Evolutionary conservation across 208 protist species (phyloP).

Genomic region (Blastocrithidia nonstop): DNA sequence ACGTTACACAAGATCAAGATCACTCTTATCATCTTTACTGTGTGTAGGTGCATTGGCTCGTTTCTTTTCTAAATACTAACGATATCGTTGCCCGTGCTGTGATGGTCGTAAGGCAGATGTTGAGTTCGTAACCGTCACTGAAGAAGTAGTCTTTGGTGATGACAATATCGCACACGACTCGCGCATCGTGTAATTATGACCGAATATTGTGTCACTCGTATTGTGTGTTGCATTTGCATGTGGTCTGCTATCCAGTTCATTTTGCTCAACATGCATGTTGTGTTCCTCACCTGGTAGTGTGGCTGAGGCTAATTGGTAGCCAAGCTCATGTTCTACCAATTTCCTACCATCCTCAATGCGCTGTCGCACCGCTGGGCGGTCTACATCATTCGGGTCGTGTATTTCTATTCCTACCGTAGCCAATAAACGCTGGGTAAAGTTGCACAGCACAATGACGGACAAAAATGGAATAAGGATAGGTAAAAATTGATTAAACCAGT

Average conservation of each 20-base stretch:
- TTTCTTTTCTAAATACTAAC: conserved; percentile 52
- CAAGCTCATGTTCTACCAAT: conserved; percentile 54
- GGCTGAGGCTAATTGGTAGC: conserved; percentile 32
- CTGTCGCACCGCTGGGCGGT: conserved; percentile 46
- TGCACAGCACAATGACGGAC: conserved; percentile 45
- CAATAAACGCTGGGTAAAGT: conserved; percentile 49
- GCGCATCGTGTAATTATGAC: too few species aligned
- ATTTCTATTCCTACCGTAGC: conserved; percentile 58
- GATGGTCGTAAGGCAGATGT: too few species aligned
- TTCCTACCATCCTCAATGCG: conserved; percentile 63
- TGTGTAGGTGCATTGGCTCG: conserved; percentile 4
- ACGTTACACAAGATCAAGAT: not conserved
- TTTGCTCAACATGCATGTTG: too few species aligned
- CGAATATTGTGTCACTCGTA: too few species aligned
- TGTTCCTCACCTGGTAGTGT: conserved; percentile 24
- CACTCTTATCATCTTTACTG: not conserved
- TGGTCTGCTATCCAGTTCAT: too few species aligned
- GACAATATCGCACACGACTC: too few species aligned
- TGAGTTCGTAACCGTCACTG: too few species aligned
- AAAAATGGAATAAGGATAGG: conserved; percentile 81
- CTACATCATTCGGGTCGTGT: conserved; percentile 59
- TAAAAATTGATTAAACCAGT: conserved; percentile 65
- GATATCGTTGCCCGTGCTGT: conserved; percentile 44
- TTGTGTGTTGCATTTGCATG: too few species aligned
- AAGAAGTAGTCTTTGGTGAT: too few species aligned